A percentile compares a stretch with the other conserved stretches of the same genome.
Conservation (phyloP, 495 filamentous ascomycete species). For the Podospora sp. region DNA sequence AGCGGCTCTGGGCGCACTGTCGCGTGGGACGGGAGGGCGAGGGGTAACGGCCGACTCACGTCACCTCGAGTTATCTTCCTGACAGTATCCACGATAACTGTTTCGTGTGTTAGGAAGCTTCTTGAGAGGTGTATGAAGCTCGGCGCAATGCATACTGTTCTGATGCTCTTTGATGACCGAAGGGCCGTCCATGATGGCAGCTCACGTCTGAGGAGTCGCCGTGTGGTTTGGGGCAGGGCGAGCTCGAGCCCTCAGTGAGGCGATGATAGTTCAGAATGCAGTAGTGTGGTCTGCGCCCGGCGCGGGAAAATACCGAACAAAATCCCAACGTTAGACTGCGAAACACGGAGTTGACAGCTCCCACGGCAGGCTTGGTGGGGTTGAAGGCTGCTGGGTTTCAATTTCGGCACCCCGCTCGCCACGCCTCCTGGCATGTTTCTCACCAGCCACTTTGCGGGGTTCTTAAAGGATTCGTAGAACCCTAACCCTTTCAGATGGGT, state of each 20-base stretch:
- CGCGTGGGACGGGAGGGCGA: neutral
- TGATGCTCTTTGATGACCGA: slow-evolving; percentile 43
- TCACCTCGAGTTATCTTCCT: slow-evolving; percentile 57
- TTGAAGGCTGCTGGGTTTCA: slow-evolving; percentile 7
- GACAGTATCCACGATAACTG: slow-evolving; percentile 54
- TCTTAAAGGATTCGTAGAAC: neutral
- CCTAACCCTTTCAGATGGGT: neutral
- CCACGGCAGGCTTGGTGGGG: slow-evolving; percentile 16
- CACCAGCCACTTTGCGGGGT: slow-evolving; percentile 11
- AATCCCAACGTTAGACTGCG: slow-evolving; percentile 11
- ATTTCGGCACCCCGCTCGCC: slow-evolving; percentile 14
- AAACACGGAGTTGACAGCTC: slow-evolving; percentile 22
- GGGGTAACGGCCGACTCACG: slow-evolving; percentile 41
- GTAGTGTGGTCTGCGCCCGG: neutral
- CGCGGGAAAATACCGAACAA: neutral
- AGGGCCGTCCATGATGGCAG: slow-evolving; percentile 35
- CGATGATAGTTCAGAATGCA: neutral
- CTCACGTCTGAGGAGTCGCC: slow-evolving; percentile 18
- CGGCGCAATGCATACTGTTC: slow-evolving; percentile 29
- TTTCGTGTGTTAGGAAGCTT: neutral
- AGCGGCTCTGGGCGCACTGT: neutral
- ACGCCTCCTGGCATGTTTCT: neutral
- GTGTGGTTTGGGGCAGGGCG: neutral
- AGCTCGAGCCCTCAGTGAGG: slow-evolving; percentile 14
- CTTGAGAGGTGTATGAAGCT: neutral